These are phyloP conservation scores for Thielaviopsis cerberus DNA, from an alignment of 2,329 filamentous ascomycete genomes.

Conservation along the genomic window DNA sequence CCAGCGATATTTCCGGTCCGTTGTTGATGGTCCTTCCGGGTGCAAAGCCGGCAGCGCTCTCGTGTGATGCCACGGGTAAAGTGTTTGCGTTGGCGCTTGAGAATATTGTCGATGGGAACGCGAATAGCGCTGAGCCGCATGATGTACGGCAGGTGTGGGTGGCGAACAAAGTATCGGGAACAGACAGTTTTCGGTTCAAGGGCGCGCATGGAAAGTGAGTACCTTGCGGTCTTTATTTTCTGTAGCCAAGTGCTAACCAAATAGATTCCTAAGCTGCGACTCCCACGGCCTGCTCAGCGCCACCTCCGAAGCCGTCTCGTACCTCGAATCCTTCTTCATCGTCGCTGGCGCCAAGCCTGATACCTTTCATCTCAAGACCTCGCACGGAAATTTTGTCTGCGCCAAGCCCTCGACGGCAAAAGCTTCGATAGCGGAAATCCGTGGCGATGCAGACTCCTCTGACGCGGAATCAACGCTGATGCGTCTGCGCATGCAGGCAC, in stretches of 20 bases:
- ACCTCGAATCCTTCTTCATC: constrained; percentile 63
- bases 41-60: constrained; percentile 52
- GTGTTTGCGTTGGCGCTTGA: constrained; percentile 69
- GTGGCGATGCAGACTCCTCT: constrained; percentile 54
- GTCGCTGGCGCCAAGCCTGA: constrained; percentile 41
- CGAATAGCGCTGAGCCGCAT: constrained; percentile 77
- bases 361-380: constrained; percentile 57
- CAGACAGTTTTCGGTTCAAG: constrained; percentile 69
- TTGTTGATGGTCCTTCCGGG: constrained; percentile 68
- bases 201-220: constrained; percentile 66
- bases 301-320: constrained; percentile 61
- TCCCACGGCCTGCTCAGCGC: constrained; percentile 64
- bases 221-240: neutral
- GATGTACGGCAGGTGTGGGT: constrained; percentile 95
- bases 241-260: no score
- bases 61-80: constrained; percentile 70
- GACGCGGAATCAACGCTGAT: constrained; percentile 53
- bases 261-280: constrained; percentile 72
- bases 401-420: constrained; percentile 31
- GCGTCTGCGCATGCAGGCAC: constrained; percentile 79
- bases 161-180: constrained; percentile 65
- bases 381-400: constrained; percentile 50
- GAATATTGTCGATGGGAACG: constrained; percentile 72
- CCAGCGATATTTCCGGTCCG: constrained; percentile 61
- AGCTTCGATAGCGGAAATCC: constrained; percentile 40